Base-by-base conservation (phyloP, 768 basidiomycete genomes). In the Gautieria morchelliformis region DNA sequence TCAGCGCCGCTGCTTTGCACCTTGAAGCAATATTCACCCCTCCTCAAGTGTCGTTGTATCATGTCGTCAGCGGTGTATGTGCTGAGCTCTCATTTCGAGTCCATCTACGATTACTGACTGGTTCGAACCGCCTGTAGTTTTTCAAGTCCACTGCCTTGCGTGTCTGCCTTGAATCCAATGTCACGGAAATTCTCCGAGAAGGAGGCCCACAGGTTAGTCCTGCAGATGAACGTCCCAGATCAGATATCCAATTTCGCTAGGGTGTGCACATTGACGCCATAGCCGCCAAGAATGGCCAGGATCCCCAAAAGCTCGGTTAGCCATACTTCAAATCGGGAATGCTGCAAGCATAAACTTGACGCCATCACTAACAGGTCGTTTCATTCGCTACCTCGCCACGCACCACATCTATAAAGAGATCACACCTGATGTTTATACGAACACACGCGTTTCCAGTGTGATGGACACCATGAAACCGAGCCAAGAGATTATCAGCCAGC, bases 151-250 rank as follows among this genome's bases (percentile, higher is more conserved):
- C 65, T 3, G 61, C 63, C 1, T 61, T 72, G 4, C 62, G 70
- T 4, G 65, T 65, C 1, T 66, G 62, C 17, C 53, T 71, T 22
- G 66, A 71, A 44, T 63, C 66, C 1, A 66, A 70, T 52, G 72
- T 75, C 10, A 69, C 68, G 1, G 75, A 76, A 56, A 73, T 76
- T 3, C 59, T 77, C 14, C 67, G 71, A 1, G 74, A 74, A 55
- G 74, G 70, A 12, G 75, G 75, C 15, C 65, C 68, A 3, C 49
- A 70, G 44, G 72, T 70, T 45, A n/a, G 30, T 50, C 27, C 46
- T 20, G 11, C 19, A 40, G 12, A 17, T 35, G 5, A 6, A 48
- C 20, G 17, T 20, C 42, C 30, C 24, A 9, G 11, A 37, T 17
- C 30, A 24, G 5, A 44, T 49, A 53, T 24, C 30, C 24, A 14